These are phyloP conservation scores for Komagataella pastoris DNA, from an alignment of 805 yeast species.

Conservation along the genomic window DNA sequence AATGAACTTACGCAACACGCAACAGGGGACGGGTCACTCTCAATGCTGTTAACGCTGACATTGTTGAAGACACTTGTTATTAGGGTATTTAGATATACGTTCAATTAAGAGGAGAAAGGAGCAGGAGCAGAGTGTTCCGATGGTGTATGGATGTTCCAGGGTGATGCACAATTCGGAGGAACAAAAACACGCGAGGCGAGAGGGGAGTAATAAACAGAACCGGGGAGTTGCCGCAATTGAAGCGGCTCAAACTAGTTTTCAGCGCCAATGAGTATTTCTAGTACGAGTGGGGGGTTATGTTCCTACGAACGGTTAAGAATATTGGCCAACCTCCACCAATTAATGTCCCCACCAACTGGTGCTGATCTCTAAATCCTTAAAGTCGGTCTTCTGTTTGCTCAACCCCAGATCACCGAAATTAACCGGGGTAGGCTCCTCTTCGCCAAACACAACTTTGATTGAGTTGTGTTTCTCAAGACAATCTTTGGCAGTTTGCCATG, in stretches of 20 bases:
- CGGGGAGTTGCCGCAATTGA: background rate
- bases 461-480: conserved; percentile 41
- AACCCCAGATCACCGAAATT: conserved; percentile 9
- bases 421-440: conserved; percentile 21
- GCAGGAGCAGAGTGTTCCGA: background rate
- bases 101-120: background rate
- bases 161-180: background rate
- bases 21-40: conserved; percentile 17
- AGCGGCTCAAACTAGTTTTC: background rate
- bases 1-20: conserved; percentile 6
- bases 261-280: background rate
- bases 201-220: background rate
- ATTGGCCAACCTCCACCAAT: background rate
- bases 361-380: background rate
- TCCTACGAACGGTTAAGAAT: background rate
- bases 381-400: background rate
- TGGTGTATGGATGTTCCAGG: background rate
- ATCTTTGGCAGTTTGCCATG: conserved; percentile 91
- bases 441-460: conserved; percentile 49
- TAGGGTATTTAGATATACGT: background rate
- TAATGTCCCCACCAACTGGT: conserved; percentile 1
- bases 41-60: conserved; percentile 19
- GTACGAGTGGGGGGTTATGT: background rate
- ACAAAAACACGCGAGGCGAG: background rate
- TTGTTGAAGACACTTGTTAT: conserved; percentile 2